Conservation (phyloP, 2,329 filamentous ascomycete genomes). For the Aaosphaeria pasadenensis region DNA sequence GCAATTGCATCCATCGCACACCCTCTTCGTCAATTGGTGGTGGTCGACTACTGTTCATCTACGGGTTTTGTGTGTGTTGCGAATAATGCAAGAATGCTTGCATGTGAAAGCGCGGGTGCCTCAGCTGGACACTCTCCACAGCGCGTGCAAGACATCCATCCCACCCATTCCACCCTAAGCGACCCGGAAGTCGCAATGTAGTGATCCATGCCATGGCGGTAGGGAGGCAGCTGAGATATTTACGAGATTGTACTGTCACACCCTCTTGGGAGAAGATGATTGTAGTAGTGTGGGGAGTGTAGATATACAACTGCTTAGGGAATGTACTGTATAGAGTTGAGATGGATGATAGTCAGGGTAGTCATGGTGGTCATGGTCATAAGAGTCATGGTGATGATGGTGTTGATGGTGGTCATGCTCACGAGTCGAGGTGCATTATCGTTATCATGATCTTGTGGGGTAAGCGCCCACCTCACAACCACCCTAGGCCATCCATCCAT, state of each 20-base stretch:
- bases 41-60: neutral
- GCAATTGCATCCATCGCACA: slow-evolving; percentile 9
- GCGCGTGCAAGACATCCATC: slow-evolving; percentile 4
- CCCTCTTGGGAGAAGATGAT: slow-evolving; percentile 14
- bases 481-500: too few species aligned
- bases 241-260: slow-evolving; percentile 27
- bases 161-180: slow-evolving; percentile 5
- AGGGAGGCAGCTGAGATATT: slow-evolving; percentile 19
- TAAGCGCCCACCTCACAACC: too few species aligned
- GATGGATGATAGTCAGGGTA: too few species aligned
- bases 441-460: too few species aligned
- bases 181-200: slow-evolving; percentile 1
- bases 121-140: slow-evolving; percentile 18
- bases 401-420: too few species aligned
- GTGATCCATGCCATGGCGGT: slow-evolving; percentile 6
- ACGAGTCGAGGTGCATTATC: too few species aligned
- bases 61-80: neutral
- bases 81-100: slow-evolving; percentile 2
- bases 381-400: too few species aligned
- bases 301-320: slow-evolving; percentile 21
- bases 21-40: slow-evolving; percentile 3
- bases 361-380: neutral
- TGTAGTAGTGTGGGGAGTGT: slow-evolving; percentile 9
- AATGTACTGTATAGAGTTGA: neutral
- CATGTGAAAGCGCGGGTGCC: slow-evolving; percentile 27